Percentiles rank a stretch among this genome's conserved stretches.
These are phyloP conservation scores for Amanita muscaria DNA, from an alignment of 768 basidiomycete genomes.

Conservation along the genomic window DNA sequence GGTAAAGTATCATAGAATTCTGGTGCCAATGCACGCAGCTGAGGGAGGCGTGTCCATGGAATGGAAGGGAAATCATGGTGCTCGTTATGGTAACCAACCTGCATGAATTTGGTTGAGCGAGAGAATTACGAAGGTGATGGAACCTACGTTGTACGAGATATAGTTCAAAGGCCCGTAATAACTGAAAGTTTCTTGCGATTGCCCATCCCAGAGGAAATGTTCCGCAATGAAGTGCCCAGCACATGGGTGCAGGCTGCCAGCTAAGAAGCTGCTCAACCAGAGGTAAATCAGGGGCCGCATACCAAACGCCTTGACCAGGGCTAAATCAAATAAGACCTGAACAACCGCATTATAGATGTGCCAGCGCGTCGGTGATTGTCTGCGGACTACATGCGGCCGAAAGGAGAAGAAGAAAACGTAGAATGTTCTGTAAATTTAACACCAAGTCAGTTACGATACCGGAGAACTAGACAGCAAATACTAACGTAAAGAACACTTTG, in stretches of 20 bases:
- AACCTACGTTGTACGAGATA: constrained; percentile 84
- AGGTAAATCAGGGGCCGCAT: constrained; percentile 64
- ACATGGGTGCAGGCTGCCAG: constrained; percentile 90
- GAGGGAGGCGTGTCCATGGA: constrained; percentile 89
- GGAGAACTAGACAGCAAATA: not conserved
- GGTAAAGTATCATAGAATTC: constrained; percentile 45
- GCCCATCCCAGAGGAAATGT: constrained; percentile 88
- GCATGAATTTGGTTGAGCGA: not conserved
- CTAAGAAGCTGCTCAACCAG: constrained; percentile 88
- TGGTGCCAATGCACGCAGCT: constrained; percentile 75
- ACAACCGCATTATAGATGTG: constrained; percentile 82
- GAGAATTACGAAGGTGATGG: not conserved
- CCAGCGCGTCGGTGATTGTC: constrained; percentile 75
- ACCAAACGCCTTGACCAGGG: constrained; percentile 43
- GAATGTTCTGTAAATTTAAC: no score
- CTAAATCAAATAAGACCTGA: no score
- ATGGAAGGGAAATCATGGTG: constrained; percentile 98
- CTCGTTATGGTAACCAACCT: constrained; percentile 99
- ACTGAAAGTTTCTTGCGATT: constrained; percentile 92
- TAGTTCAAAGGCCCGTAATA: constrained; percentile 92
- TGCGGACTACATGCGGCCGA: constrained; percentile 85
- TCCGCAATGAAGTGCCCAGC: constrained; percentile 98
- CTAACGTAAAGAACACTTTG: constrained; percentile 96
- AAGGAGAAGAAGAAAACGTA: constrained; percentile 98
- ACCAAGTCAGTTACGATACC: constrained; percentile 28